These are phyloP conservation scores for Dothideomycetes sp. DNA, from an alignment of 2,329 filamentous ascomycete genomes.

Conservation along the genomic window DNA sequence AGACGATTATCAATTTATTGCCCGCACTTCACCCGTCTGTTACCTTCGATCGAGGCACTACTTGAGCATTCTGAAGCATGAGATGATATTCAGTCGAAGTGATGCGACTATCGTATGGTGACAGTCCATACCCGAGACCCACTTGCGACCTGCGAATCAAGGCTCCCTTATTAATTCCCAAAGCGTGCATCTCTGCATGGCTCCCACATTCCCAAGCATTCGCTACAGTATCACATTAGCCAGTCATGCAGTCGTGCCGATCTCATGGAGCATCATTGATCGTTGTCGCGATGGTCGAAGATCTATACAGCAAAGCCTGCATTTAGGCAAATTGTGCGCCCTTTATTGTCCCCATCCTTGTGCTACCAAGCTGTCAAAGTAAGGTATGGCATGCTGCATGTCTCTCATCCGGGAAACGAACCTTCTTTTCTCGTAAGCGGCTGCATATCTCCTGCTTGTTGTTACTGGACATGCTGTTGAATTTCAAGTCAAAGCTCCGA, in stretches of 20 bases:
- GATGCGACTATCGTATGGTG: too few species aligned
- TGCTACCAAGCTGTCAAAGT: background rate
- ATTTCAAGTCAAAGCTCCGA: background rate
- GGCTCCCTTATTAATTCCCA: too few species aligned
- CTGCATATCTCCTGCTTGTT: background rate
- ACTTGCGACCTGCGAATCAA: too few species aligned
- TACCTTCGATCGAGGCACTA: too few species aligned
- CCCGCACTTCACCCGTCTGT: too few species aligned
- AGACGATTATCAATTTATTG: too few species aligned
- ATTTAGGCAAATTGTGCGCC: background rate
- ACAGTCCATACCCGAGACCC: too few species aligned
- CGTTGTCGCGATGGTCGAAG: background rate
- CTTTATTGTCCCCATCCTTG: background rate
- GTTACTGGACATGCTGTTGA: too few species aligned
- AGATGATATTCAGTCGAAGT: too few species aligned
- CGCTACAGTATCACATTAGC: background rate
- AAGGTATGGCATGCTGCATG: background rate
- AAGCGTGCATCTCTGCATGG: background rate
- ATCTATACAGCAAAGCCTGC: background rate
- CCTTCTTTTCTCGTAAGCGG: background rate
- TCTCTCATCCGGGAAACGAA: background rate
- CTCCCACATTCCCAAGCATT: background rate
- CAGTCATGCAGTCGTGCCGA: background rate
- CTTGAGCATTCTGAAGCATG: too few species aligned
- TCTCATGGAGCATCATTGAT: background rate